phyloP scores from a whole-genome alignment of 148 eudicot genomes.

The Arctostaphylos glauca region DNA sequence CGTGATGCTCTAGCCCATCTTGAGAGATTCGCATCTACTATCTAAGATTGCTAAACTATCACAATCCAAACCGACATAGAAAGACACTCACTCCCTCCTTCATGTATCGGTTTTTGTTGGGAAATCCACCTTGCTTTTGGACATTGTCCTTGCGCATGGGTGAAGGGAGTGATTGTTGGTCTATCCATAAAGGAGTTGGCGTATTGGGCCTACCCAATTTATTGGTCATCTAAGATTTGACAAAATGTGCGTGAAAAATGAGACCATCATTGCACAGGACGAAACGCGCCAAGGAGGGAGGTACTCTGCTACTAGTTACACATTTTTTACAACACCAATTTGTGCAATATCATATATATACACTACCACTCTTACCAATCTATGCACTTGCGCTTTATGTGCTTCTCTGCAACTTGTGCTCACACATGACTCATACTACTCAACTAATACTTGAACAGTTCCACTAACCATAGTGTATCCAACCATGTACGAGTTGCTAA shows the following conservation, averaged over 20 bases:
- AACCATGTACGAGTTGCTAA: too few species aligned
- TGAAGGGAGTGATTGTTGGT: background rate
- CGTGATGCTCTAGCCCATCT: background rate
- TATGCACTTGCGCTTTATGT: background rate
- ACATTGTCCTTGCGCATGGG: background rate
- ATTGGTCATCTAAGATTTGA: background rate
- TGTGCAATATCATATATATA: background rate
- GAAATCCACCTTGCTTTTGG: background rate
- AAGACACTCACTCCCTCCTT: background rate
- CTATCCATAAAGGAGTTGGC: background rate
- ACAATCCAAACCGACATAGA: background rate
- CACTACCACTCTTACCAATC: background rate
- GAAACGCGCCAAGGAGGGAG: background rate
- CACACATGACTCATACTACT: background rate
- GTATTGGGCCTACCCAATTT: background rate
- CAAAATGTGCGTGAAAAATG: too few species aligned
- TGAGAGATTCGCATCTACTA: background rate
- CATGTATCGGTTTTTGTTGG: background rate
- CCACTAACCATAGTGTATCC: background rate
- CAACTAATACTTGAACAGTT: background rate
- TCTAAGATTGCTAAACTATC: background rate
- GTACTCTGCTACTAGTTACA: background rate
- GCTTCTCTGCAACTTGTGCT: background rate
- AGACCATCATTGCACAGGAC: too few species aligned
- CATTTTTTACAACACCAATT: background rate